Evolutionary conservation across 78 protist genomes (phyloP), one percentile per base, ranked within the genome.

Genomic region (Goniomonas avonlea): DNA sequence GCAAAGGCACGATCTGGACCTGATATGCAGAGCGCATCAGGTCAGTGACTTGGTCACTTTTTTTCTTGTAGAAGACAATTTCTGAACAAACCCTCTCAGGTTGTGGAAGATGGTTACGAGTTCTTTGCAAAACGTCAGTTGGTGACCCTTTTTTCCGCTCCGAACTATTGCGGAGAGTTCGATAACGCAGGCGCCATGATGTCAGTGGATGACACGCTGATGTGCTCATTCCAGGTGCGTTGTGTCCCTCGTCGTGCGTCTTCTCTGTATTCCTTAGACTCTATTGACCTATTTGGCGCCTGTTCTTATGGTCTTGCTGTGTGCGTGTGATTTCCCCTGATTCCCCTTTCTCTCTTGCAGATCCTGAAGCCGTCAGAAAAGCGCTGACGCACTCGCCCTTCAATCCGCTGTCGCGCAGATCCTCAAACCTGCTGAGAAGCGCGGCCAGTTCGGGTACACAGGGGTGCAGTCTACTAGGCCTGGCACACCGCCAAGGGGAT

Each of bases 161-260:
- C 99, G 27, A 95, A 96, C 86, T 98, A 98, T 81, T 96, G 98
- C 82, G 98, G 98, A 37, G 97, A 98, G 83, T 96, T 94, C 80
- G 97, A 95, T 85, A 86, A 90, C 56, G 95, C 97, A 2, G 98
- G 98, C 11, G 98, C 99, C 9, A 93, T 98, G 95, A 96, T 98
- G 99, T 86, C 91, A 61, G 97, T 96, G 21, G 99, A 98, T 81
- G 98, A 93, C 82, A 84, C 92, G 0, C 86, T 98, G 71, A 94
- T 96, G 98, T 96, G 99, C 83, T 94, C 98, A 0, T 98, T 98
- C 94, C 99, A 96, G 84, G 77, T 90, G n/a, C 0, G 8, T 13
- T 0, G 17, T 21, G 9, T 4, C n/a, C n/a, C n/a, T n/a, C n/a
- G n/a, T n/a, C n/a, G n/a, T n/a, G n/a, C n/a, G n/a, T n/a, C n/a